A percentile compares a stretch with the other conserved stretches of the same genome.
phyloP scores from a whole-genome alignment of 148 eudicot species.

The Nyssa sinensis region DNA sequence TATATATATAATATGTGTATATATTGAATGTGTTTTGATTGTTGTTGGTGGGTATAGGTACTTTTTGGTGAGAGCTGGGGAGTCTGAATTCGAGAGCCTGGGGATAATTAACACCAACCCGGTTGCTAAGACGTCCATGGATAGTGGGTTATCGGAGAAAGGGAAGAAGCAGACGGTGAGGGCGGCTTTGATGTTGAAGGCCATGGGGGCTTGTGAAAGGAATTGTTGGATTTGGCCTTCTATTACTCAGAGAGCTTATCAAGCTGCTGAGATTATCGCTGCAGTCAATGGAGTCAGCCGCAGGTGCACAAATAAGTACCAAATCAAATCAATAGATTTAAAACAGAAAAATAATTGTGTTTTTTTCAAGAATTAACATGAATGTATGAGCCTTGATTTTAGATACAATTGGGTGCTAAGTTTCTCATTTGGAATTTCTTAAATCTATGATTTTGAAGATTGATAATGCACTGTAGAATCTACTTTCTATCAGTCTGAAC shows the following conservation, averaged over 20 bases:
- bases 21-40: neutral
- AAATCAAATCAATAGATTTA: neutral
- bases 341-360: neutral
- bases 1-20: neutral
- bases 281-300: constrained; percentile 59
- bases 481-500: neutral
- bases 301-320: constrained; percentile 38
- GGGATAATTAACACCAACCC: constrained; percentile 96
- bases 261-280: constrained; percentile 95
- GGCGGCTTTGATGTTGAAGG: constrained; percentile 65
- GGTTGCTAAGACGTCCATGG: constrained; percentile 86
- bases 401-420: neutral
- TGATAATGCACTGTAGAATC: neutral
- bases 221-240: constrained; percentile 99
- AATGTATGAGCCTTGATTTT: neutral
- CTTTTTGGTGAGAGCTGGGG: constrained; percentile 95
- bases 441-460: too few species aligned
- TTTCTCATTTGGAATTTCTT: neutral
- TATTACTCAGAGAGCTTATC: constrained; percentile 95
- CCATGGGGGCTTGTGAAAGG: constrained; percentile 74
- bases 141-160: constrained; percentile 70
- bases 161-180: constrained; percentile 76
- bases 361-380: neutral
- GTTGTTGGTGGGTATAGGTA: constrained; percentile 48
- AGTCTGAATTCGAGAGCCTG: constrained; percentile 74